These are phyloP conservation scores for Umbelopsis sp. DNA, from an alignment of 192 early-diverging fungal genomes.

Conservation along the genomic window DNA sequence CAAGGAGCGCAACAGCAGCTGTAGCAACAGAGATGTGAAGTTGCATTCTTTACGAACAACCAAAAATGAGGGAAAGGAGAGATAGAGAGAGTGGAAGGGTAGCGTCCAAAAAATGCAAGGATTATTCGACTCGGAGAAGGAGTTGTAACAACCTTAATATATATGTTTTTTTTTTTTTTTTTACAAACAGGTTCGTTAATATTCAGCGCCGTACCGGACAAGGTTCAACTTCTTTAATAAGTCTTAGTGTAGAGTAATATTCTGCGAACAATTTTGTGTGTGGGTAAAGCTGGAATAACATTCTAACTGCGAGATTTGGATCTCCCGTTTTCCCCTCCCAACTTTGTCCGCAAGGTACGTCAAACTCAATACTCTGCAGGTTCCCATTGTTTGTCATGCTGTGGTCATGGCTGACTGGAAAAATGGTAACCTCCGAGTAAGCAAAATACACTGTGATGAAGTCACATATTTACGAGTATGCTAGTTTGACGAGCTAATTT, in stretches of 20 bases:
- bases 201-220: not conserved
- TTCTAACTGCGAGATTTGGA: not conserved
- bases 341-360: not conserved
- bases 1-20: not conserved
- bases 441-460: no score
- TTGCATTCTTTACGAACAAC: not conserved
- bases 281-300: constrained; percentile 3
- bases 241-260: not conserved
- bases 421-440: no score
- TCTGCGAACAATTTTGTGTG: not conserved
- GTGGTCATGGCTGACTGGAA: no score
- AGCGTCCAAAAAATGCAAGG: not conserved
- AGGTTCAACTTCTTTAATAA: not conserved
- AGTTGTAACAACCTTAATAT: not conserved
- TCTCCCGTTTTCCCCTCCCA: constrained; percentile 5
- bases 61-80: not conserved
- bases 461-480: no score
- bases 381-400: no score
- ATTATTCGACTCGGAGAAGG: not conserved
- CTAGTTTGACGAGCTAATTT: no score
- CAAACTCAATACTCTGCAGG: not conserved
- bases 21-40: constrained; percentile 15
- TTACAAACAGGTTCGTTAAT: not conserved
- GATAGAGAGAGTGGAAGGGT: not conserved
- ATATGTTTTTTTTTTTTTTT: constrained; percentile 12